A percentile compares a stretch with the other conserved stretches of the same genome.
phyloP scores from a whole-genome alignment of 768 basidiomycete genomes.

The Agaricus sinodeliciosus region DNA sequence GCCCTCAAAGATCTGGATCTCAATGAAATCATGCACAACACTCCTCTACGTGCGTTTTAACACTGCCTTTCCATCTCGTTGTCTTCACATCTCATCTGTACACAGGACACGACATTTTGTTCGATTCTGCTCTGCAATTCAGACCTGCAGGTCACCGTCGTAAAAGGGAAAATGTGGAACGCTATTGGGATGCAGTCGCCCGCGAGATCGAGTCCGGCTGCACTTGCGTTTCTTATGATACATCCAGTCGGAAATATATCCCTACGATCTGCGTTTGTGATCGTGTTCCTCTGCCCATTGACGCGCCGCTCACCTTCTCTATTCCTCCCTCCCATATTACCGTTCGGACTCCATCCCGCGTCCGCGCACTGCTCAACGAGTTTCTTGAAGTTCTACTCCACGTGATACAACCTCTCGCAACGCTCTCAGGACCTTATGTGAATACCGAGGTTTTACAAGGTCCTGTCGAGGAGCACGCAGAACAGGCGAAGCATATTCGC shows the following conservation, averaged over 20 bases:
- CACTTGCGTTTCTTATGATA: constrained; percentile 75
- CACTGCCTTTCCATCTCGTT: constrained; percentile 8
- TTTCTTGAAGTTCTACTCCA: constrained; percentile 77
- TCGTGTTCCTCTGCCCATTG: not conserved
- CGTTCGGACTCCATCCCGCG: constrained; percentile 64
- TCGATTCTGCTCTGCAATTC: constrained; percentile 81
- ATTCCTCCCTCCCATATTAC: constrained; percentile 44
- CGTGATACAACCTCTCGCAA: constrained; percentile 78
- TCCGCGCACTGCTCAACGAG: constrained; percentile 62
- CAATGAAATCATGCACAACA: constrained; percentile 79
- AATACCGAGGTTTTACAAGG: constrained; percentile 52
- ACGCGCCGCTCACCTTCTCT: constrained; percentile 1
- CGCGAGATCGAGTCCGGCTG: constrained; percentile 78
- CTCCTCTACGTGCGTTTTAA: constrained; percentile 73
- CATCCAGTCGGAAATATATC: constrained; percentile 41
- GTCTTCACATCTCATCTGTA: constrained; percentile 12
- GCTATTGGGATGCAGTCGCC: constrained; percentile 79
- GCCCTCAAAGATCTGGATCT: constrained; percentile 85
- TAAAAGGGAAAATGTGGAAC: constrained; percentile 66
- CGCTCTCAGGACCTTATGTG: constrained; percentile 51
- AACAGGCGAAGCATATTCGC: constrained; percentile 60
- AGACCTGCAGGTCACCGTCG: constrained; percentile 69
- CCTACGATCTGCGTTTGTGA: constrained; percentile 48
- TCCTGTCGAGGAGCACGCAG: constrained; percentile 56
- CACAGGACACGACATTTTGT: constrained; percentile 82